Base-by-base conservation (phyloP, 805 yeast species). In the Cyberlindnera nakhonratchasimensis region DNA sequence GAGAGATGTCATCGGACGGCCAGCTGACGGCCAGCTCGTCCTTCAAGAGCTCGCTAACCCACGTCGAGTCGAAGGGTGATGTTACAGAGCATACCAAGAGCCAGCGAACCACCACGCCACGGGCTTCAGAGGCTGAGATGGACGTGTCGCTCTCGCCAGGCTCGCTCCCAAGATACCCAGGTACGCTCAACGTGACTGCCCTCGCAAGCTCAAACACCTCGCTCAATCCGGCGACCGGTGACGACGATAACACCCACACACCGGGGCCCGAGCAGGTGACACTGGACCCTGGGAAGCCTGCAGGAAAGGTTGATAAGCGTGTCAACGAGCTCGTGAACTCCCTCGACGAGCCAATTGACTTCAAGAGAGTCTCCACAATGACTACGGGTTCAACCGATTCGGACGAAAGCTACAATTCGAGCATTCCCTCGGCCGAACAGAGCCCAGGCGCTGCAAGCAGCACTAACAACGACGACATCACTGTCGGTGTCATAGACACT, bases 281-380 rank as follows among this genome's bases (percentile, higher is more conserved):
- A 2, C 60, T 74, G 59, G 79, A 74, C 51, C 79, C 79, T 3
- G 74, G 72, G 0, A 69, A 63, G 45, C 65, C 57, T 4, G n/a
- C 37, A 13, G 22, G 39, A 13, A 32, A 34, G 29, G 42, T 13
- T 5, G 53, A 47, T 34, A 31, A 36, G 29, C 43, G 52, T 13
- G 52, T 54, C 14, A 47, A 48, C 35, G 54, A 52, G 2, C 28
- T 54, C 10, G 53, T 51, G 50, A 41, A 55, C 39, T 57, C 68
- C 3, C 46, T 67, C 21, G 71, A 68, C 47, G 70, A 66, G 20
- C 70, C 72, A 8, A 64, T 69, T 17, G 64, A 62, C 41, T 65
- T 69, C 48, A 68, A 66, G 21, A 58, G 73, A 34, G 70, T 69
- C 3, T 66, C 72, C 0, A 63, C 71, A 2, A 55, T 52, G 40